Evolutionary conservation across 1,139 yeast genomes (phyloP), one percentile per base, ranked within the genome.

Genomic region (Candida buenavistaensis): DNA sequence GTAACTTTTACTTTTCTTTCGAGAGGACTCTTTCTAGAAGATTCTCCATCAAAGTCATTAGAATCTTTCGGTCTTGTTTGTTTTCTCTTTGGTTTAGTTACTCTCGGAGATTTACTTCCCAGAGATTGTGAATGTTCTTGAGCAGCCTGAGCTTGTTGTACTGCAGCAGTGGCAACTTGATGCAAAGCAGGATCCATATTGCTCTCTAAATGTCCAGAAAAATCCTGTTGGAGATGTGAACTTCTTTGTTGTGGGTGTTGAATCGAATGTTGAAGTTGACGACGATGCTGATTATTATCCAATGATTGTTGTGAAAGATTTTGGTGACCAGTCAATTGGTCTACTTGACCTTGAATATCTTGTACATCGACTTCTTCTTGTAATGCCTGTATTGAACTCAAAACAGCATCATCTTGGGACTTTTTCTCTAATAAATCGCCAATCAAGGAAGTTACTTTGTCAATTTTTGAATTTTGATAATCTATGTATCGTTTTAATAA

Each of bases 101-200:
- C 24, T 13, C 30, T 37, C 11, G 17, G 33, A 9, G 19, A 17
- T 24, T 17, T 17, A 17, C 19, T 7, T 17, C 19, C 9, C 13
- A 30, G 31, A 5, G 28, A 14, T 16, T 35, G 38, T 8, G 41
- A 36, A 10, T 29, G 29, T 14, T 26, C 25, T 23, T 26, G 31
- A 4, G 35, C 30, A 15, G 30, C 25, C 19, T 26, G 31, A 4
- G 35, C 30, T 27, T 27, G 23, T 21, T 37, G 43, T 3, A 39
- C 42, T 2, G 59, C 63, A 3, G 60, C 68, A 3, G 67, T 67
- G 4, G 66, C 69, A 22, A 64, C 70, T 37, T 62, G 67, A 37
- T 62, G 69, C 26, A 66, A 49, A 26, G 62, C 66, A 5, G 69
- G 68, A 44, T 64, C 71, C 65, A 63, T 61, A 40, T 57, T 60